These are phyloP conservation scores for Hypoxylon sp. DNA, from an alignment of 2,329 filamentous ascomycete genomes.

Conservation along the genomic window DNA sequence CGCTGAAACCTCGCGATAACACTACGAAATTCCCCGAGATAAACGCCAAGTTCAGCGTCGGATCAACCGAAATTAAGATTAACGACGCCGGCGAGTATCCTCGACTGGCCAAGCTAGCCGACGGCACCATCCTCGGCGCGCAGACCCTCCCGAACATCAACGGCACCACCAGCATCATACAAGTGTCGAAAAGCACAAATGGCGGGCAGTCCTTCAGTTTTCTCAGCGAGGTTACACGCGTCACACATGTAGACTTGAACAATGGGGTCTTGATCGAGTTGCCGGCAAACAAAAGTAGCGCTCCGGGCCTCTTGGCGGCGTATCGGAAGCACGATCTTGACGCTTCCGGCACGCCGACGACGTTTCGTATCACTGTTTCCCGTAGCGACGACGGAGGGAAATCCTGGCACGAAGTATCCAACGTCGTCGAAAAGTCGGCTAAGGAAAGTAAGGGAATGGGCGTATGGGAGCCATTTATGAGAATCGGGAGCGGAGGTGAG, in stretches of 20 bases:
- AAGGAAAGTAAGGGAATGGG: conserved; percentile 36
- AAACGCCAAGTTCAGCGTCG: neutral
- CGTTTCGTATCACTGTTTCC: conserved; percentile 54
- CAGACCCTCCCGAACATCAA: conserved; percentile 2
- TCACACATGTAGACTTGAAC: conserved; percentile 1
- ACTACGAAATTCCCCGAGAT: conserved; percentile 1
- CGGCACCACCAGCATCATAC: conserved; percentile 18
- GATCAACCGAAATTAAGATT: neutral
- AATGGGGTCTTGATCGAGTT: neutral
- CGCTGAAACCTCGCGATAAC: neutral
- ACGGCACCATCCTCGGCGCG: neutral
- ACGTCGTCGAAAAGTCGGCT: neutral
- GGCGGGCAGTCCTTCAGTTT: neutral
- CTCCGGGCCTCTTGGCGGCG: conserved; percentile 47
- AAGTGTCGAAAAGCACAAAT: conserved; percentile 7
- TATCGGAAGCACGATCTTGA: conserved; percentile 57
- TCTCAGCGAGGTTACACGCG: conserved; percentile 4
- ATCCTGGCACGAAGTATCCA: conserved; percentile 48
- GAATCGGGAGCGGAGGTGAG: conserved; percentile 52
- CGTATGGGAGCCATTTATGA: conserved; percentile 58
- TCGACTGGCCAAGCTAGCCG: neutral
- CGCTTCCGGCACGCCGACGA: conserved; percentile 47
- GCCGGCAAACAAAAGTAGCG: neutral
- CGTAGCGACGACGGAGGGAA: conserved; percentile 46
- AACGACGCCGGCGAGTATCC: neutral